These are phyloP conservation scores for Schizosaccharomyces lindneri DNA, from an alignment of 805 yeast species.

Conservation along the genomic window DNA sequence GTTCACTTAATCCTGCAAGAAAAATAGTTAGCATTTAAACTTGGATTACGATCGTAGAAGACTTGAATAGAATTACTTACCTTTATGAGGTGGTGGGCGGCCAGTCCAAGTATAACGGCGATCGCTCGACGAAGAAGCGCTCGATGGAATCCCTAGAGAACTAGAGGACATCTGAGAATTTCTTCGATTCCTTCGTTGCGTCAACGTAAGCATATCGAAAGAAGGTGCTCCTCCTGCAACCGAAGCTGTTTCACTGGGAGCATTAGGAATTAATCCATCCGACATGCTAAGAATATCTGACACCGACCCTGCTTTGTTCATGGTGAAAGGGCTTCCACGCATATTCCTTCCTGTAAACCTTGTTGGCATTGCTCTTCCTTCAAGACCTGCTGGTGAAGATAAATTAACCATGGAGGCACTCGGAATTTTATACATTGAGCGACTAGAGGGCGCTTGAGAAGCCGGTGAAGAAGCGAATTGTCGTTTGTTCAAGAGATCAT, in stretches of 20 bases:
- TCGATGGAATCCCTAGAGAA: not conserved
- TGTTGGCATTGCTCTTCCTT: not conserved
- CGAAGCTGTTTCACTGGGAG: not conserved
- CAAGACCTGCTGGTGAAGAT: not conserved
- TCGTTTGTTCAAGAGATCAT: not conserved
- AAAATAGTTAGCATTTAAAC: not conserved
- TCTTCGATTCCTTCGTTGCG: not conserved
- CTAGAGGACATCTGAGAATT: not conserved
- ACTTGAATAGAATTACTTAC: not conserved
- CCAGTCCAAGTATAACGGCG: not conserved
- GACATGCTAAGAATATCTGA: not conserved
- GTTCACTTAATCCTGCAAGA: not conserved
- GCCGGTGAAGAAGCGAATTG: not conserved
- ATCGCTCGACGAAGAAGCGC: not conserved
- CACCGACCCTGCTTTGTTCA: not conserved
- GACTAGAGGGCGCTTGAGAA: no score
- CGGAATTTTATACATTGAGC: not conserved
- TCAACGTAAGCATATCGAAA: not conserved
- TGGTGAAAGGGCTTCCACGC: not conserved
- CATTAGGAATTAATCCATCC: not conserved
- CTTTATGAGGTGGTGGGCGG: not conserved
- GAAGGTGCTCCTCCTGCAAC: not conserved
- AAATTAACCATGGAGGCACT: not conserved
- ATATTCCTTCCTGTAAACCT: not conserved
- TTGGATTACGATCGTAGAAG: not conserved